Base-by-base conservation (phyloP, 352 stramenopile genomes). In the Phytophthora citrophthora region DNA sequence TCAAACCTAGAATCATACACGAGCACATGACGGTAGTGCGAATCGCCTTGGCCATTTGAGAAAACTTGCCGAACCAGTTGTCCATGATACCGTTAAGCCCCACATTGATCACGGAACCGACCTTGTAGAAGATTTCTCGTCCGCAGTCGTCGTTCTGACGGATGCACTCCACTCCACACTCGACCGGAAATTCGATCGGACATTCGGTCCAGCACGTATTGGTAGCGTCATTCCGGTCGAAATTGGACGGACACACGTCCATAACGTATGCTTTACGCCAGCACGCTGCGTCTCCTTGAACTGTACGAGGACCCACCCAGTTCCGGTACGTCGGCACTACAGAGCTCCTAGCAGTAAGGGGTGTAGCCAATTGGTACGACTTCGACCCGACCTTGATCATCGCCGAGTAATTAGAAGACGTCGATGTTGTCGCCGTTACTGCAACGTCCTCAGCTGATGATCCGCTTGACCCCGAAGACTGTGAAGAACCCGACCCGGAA, bases 131-230 rank as follows among this genome's bases (percentile, higher is more conserved):
- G 11, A 86, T 55, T 34, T 71, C 71, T 24, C 68, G 65, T 1
- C 45, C 64, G 32, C 71, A 79, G 56, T 79, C 71, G 41, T 67
- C 49, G 27, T 61, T 79, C 29, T 79, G 71, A 16, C 58, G 67
- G 32, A 79, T 55, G 27, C 71, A 79, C 36, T 79, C 63, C 54
- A 74, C 63, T 29, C 67, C 71, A 40, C 71, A 79, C 27, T 60
- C 51, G 10, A 79, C 43, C 8, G 71, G 71, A 15, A 61, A 76
- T 12, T 68, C 68, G 2, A 79, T 57, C 0, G 79, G 79, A 27
- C 79, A 88, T 44, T 85, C 61, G 0, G 75, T 67, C 77, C 77
- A 87, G 69, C 77, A 87, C 10, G 77, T 84, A 18, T 70, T 79
- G 29, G 74, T 74, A 0, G 62, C 64, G 4, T 79, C 68, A 39